Base-by-base conservation (phyloP, 1,284 basidiomycete genomes). In the Puccinia sorghi region DNA sequence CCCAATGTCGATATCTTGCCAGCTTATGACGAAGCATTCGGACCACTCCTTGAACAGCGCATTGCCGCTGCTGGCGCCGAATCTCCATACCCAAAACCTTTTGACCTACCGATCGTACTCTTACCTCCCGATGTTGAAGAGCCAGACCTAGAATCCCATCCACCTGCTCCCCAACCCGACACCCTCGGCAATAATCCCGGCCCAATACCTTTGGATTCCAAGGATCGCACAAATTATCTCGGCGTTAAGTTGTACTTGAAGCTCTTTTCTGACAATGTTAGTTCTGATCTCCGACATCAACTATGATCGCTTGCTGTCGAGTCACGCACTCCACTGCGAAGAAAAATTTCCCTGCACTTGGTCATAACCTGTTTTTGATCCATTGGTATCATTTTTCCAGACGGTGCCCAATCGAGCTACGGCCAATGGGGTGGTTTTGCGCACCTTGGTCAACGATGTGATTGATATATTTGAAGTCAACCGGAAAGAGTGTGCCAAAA, bases 391-490 rank as follows among this genome's bases (percentile, higher is more conserved):
- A n/a, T 52, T 67, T 66, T 56, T 54, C n/a, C 81, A 94, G 92
- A 86, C 92, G 20, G 91, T 93, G 0, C 93, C 93, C 0, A 88
- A 91, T 73, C 88, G 90, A 3, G 87, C 87, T 64, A 90, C 90
- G 0, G 88, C 92, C 0, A 86, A 88, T 9, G 93, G 93, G 1
- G 95, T 95, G 84, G 88, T 91, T 39, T 88, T 97, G 20, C 91
- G 91, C 32, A 88, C 90, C 11, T 87, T 91, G 37, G 84, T 97
- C 11, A 86, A 90, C n/a, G 95, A 98, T 84, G 89, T 92, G 64
- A 86, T 97, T 74, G 90, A 94, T 81, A 91, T 98, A 41, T 99
- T 93, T 84, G 96, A 99, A 85, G 89, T 97, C 66, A 99, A 99
- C 85, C 89, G 96, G 74, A 97, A 97, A 85, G 96, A 99, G 83